These are phyloP conservation scores for Cladosporium sp. DNA, from an alignment of 2,329 filamentous ascomycete species.

Conservation along the genomic window DNA sequence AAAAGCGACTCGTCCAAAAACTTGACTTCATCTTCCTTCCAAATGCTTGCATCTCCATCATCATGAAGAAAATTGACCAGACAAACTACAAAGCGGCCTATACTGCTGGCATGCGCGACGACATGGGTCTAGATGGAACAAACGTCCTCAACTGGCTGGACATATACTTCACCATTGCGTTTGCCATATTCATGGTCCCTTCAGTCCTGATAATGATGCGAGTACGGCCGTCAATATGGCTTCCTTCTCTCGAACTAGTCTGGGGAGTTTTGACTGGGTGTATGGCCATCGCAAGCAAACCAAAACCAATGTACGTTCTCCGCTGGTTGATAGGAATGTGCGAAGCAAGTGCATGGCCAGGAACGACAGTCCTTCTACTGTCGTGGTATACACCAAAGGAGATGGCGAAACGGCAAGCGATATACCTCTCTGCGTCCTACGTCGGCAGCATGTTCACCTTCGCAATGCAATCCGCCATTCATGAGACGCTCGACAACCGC, in stretches of 20 bases:
- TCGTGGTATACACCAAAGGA: constrained; percentile 60
- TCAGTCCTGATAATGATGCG: constrained; percentile 35
- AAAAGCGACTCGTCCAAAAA: constrained; percentile 17
- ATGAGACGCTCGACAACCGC: constrained; percentile 41
- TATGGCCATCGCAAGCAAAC: constrained; percentile 36
- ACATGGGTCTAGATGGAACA: constrained; percentile 31
- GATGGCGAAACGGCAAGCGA: constrained; percentile 55
- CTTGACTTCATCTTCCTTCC: constrained; percentile 17
- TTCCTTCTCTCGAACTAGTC: constrained; percentile 38
- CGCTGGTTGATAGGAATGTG: constrained; percentile 46
- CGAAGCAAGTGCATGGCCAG: constrained; percentile 55
- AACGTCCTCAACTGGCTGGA: constrained; percentile 39
- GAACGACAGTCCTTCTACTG: constrained; percentile 57
- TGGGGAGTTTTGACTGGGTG: constrained; percentile 40
- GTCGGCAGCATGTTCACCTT: constrained; percentile 59
- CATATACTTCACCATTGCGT: constrained; percentile 31
- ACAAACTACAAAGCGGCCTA: constrained; percentile 43
- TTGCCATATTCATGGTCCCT: constrained; percentile 38
- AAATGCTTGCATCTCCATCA: constrained; percentile 14
- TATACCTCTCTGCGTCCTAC: constrained; percentile 57
- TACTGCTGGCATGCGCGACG: constrained; percentile 40
- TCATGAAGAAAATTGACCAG: constrained; percentile 31
- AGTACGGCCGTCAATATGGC: constrained; percentile 24
- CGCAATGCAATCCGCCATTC: constrained; percentile 55
- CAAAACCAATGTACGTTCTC: constrained; percentile 37